Percentiles rank a stretch among this genome's conserved stretches.
These are phyloP conservation scores for Hypomyces perniciosus DNA, from an alignment of 2,329 filamentous ascomycete species.

Conservation along the genomic window DNA sequence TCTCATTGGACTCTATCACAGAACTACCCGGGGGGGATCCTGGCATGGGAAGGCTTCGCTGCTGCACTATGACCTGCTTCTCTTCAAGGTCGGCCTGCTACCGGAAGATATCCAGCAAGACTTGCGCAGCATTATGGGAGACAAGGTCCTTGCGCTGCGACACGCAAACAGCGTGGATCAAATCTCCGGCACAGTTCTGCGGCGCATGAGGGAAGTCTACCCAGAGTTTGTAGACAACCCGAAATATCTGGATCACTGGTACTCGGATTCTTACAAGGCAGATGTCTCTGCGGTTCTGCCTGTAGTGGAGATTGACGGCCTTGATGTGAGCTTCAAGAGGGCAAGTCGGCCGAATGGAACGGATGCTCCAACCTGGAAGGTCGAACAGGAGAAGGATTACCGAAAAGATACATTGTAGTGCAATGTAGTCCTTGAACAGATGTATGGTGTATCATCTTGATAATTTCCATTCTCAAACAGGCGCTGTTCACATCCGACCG, in stretches of 20 bases:
- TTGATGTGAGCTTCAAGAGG: conserved; percentile 39
- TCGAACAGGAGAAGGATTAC: conserved; percentile 38
- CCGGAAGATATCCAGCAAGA: conserved; percentile 45
- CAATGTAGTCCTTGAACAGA: not conserved
- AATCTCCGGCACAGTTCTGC: conserved; percentile 54
- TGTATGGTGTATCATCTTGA: not conserved
- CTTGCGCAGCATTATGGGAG: conserved; percentile 42
- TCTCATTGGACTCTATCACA: conserved; percentile 55
- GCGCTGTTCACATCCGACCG: too few species aligned
- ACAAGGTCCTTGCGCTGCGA: conserved; percentile 49
- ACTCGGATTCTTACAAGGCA: conserved; percentile 35
- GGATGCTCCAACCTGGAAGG: conserved; percentile 52
- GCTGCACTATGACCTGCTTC: conserved; percentile 61
- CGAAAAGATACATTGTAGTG: conserved; percentile 2
- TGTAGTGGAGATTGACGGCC: conserved; percentile 37
- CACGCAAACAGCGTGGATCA: conserved; percentile 61
- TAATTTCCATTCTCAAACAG: too few species aligned
- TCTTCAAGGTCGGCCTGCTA: conserved; percentile 56
- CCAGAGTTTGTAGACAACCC: conserved; percentile 48
- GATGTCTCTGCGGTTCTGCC: conserved; percentile 39
- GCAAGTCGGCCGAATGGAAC: conserved; percentile 46
- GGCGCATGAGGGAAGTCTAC: conserved; percentile 45
- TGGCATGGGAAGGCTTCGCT: conserved; percentile 60
- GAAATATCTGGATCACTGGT: conserved; percentile 45
- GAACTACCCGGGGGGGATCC: conserved; percentile 58